Conservation (phyloP, 139 green algal genomes). For the Coelastrella sp. region DNA sequence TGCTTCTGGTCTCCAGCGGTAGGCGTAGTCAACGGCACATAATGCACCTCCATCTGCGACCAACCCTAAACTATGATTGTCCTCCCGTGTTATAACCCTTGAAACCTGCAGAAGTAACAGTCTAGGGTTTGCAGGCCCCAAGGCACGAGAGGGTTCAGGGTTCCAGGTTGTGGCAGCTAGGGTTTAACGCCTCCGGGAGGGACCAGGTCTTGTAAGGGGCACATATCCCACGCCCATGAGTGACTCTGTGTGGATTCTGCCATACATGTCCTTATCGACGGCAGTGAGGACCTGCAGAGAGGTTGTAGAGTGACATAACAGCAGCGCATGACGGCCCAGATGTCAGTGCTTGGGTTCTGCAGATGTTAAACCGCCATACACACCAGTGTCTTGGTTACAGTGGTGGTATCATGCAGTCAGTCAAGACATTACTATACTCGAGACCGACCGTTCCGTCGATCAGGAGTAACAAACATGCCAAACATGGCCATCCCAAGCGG, state of each 20-base stretch:
- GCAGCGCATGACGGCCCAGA: too few species aligned
- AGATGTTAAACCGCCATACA: too few species aligned
- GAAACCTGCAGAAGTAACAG: neutral
- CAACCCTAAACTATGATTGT: neutral
- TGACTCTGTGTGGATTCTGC: slow-evolving; percentile 38
- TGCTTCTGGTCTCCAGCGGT: too few species aligned
- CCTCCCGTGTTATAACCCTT: neutral
- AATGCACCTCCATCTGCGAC: neutral
- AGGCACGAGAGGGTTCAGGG: neutral
- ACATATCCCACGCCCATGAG: slow-evolving; percentile 80
- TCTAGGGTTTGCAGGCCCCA: neutral
- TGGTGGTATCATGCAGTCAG: too few species aligned
- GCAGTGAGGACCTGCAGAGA: slow-evolving; percentile 66
- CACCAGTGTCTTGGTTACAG: too few species aligned
- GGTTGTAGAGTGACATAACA: too few species aligned
- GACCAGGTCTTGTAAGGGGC: slow-evolving; percentile 65
- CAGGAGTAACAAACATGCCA: too few species aligned
- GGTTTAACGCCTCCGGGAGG: neutral
- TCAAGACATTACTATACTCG: too few species aligned
- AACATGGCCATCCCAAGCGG: too few species aligned
- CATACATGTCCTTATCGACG: slow-evolving; percentile 69
- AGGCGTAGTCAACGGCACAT: neutral
- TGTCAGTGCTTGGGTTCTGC: too few species aligned
- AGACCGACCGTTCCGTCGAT: too few species aligned
- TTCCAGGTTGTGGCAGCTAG: neutral